Evolutionary conservation across 495 filamentous ascomycete species (phyloP).

Genomic region (Lasiosphaeris hirsuta): DNA sequence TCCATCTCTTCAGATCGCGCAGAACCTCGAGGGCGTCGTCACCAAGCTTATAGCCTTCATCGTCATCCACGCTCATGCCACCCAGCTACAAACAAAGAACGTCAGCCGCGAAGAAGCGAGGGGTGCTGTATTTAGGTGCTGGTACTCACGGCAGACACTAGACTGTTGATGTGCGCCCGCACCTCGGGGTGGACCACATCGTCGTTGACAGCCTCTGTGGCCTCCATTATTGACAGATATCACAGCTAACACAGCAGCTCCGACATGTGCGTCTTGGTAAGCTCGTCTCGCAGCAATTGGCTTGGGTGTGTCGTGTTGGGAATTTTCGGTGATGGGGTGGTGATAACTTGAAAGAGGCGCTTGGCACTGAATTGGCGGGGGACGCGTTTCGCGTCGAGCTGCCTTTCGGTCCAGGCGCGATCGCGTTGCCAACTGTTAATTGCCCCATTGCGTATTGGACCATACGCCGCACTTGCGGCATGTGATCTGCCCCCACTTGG

Average conservation of each 20-base stretch:
- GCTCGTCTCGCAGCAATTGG: not conserved
- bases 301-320: not conserved
- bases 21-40: constrained; percentile 91
- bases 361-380: constrained; percentile 1
- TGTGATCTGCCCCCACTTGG: not conserved
- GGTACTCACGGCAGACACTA: constrained; percentile 80
- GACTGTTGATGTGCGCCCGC: constrained; percentile 82
- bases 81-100: constrained; percentile 61
- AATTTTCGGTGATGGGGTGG: not conserved
- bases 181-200: constrained; percentile 80
- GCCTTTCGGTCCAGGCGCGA: not conserved
- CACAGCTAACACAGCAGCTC: not conserved
- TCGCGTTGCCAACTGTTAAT: not conserved
- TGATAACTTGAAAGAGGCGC: not conserved
- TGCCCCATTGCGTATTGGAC: not conserved
- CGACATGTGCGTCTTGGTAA: constrained; percentile 6
- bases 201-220: constrained; percentile 42
- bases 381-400: constrained; percentile 14
- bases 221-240: constrained; percentile 44
- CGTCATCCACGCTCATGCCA: constrained; percentile 75
- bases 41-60: constrained; percentile 79
- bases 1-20: constrained; percentile 89
- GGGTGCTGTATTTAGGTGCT: not conserved
- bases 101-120: not conserved
- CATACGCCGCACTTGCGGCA: constrained; percentile 6